Percentiles rank a stretch among this genome's conserved stretches.
phyloP scores from a whole-genome alignment of 345 rosid species.

The Populus simonii region DNA sequence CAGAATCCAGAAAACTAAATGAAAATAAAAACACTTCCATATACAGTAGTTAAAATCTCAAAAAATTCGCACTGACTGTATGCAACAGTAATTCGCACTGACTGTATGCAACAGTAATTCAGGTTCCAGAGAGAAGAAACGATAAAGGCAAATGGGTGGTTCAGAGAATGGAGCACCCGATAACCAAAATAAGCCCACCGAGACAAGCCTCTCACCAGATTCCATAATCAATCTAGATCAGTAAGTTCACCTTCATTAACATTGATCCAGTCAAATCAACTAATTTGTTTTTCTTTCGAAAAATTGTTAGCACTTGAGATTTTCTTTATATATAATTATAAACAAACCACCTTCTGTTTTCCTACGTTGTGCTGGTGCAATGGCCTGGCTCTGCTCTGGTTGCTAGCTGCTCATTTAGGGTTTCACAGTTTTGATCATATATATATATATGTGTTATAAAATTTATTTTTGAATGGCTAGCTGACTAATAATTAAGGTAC shows the following conservation, averaged over 20 bases:
- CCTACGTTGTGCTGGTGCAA: neutral
- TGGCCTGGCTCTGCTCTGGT: neutral
- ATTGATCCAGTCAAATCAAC: too few species aligned
- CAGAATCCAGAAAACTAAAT: too few species aligned
- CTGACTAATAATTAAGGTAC: neutral
- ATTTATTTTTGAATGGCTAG: neutral
- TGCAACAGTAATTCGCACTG: neutral
- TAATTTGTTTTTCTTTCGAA: neutral
- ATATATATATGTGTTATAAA: neutral
- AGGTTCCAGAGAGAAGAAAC: too few species aligned
- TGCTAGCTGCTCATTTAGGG: neutral
- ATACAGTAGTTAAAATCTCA: too few species aligned
- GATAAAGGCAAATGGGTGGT: neutral
- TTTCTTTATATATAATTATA: too few species aligned
- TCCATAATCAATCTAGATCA: constrained; percentile 40
- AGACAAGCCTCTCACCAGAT: constrained; percentile 9
- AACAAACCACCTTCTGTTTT: neutral
- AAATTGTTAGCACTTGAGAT: neutral
- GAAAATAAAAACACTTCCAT: neutral
- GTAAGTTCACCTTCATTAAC: constrained; percentile 21
- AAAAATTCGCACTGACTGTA: too few species aligned
- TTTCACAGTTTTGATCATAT: neutral
- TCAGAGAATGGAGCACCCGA: neutral
- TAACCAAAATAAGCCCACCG: neutral
- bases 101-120: neutral